phyloP scores from a whole-genome alignment of 2,329 filamentous ascomycete genomes.

The Xylaria hypoxylon region DNA sequence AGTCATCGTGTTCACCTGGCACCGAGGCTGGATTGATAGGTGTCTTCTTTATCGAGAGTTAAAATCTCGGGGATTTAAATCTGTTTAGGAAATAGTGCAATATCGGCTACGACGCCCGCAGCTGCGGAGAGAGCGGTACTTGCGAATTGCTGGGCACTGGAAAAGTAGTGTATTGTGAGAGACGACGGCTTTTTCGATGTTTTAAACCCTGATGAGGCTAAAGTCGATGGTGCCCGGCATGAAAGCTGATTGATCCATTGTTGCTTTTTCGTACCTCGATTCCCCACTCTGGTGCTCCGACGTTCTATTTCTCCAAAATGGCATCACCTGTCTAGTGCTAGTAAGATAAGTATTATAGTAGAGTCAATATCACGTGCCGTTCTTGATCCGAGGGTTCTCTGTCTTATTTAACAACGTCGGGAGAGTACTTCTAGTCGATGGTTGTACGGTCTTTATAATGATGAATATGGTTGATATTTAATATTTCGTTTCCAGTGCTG shows the following conservation, averaged over 20 bases:
- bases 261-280: conserved; percentile 24
- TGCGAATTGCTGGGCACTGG: conserved; percentile 10
- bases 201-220: conserved; percentile 45
- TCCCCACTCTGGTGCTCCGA: conserved; percentile 38
- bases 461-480: too few relatives aligned
- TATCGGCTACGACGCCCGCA: conserved; percentile 30
- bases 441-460: too few relatives aligned
- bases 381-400: background rate
- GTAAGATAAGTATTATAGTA: too few relatives aligned
- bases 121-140: conserved; percentile 30
- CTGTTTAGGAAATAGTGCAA: conserved; percentile 23
- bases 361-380: background rate
- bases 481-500: too few relatives aligned
- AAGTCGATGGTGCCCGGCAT: conserved; percentile 43
- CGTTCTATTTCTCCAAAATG: conserved; percentile 35
- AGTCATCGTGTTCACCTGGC: conserved; percentile 23
- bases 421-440: too few relatives aligned
- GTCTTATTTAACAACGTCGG: background rate
- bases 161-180: conserved; percentile 4
- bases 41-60: conserved; percentile 14
- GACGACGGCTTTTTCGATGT: conserved; percentile 22
- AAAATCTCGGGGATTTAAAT: conserved; percentile 23
- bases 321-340: conserved; percentile 18
- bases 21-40: conserved; percentile 20
- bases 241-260: conserved; percentile 38